These are phyloP conservation scores for Brettanomyces nanus DNA, from an alignment of 805 yeast genomes.

Conservation along the genomic window DNA sequence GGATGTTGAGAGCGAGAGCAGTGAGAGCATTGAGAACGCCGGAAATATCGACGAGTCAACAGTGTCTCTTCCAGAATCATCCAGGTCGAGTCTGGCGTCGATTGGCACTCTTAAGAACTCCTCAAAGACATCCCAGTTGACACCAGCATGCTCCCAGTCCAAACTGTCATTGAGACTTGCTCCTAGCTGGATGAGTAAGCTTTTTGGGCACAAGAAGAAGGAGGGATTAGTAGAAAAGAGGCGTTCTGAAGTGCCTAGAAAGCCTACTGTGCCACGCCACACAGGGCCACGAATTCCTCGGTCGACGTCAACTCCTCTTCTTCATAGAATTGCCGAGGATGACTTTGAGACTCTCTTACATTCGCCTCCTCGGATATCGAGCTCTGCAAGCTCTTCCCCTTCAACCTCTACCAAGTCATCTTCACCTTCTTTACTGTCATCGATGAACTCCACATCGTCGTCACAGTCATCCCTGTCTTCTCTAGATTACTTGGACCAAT, in stretches of 20 bases:
- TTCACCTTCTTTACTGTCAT: conserved; percentile 21
- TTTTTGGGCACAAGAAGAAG: neutral
- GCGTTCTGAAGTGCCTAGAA: neutral
- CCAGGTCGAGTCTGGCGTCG: too few species aligned
- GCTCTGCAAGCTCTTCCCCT: conserved; percentile 12
- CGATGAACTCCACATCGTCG: conserved; percentile 18
- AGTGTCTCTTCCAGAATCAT: too few species aligned
- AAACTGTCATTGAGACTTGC: neutral
- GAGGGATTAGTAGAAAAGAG: neutral
- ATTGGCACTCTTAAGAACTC: too few species aligned
- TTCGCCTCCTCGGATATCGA: conserved; percentile 11
- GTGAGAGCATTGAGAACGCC: neutral
- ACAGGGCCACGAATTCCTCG: too few species aligned
- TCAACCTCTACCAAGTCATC: conserved; percentile 24
- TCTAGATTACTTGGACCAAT: conserved; percentile 10
- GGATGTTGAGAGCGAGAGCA: neutral
- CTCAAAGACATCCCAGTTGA: too few species aligned
- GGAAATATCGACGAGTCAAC: neutral
- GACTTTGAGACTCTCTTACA: conserved; percentile 5
- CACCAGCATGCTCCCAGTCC: too few species aligned
- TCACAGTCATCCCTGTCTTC: conserved; percentile 24
- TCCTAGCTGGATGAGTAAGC: neutral
- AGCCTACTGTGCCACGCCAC: too few species aligned
- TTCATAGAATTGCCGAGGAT: neutral
- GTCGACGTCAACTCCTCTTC: neutral